Base-by-base conservation (phyloP, 2,329 filamentous ascomycete genomes). In the Falciphora oryzae region DNA sequence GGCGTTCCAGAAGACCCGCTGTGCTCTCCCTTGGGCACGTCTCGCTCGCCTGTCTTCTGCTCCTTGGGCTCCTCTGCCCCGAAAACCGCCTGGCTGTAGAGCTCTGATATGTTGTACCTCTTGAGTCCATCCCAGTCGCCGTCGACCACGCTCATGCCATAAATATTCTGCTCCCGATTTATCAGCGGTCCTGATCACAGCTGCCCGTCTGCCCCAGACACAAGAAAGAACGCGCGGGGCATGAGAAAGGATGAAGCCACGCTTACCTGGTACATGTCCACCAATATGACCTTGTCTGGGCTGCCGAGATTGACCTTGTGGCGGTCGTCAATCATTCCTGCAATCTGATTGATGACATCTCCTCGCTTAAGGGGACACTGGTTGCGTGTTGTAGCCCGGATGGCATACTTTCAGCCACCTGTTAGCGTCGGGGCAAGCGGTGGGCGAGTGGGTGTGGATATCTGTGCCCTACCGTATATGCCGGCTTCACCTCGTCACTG, bases 81-180 rank as follows among this genome's bases (percentile, higher is more conserved):
- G 22, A 16, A 25, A 16, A 8, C 32, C 22, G 25, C 50, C 60
- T 76, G 68, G 65, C 80, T 79, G 73, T 90, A 91, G 29, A 94
- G 83, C 74, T 92, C 90, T 65, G 89, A 86, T 56, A 96, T 76
- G 74, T 95, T 95, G 77, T 88, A 94, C 69, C 86, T 85, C 77
- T 91, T 93, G 66, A 93, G 80, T 60, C 80, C 79, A 62, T 92
- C 89, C 81, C 89, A 95, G 71, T 91, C 86, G 18, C 85, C 82
- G 66, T 87, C 86, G 4, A 95, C 89, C 44, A 95, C 90, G 68
- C 90, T 92, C 80, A 95, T 88, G 28, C 91, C 90, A 71, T 89
- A 89, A 57, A 91, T 83, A 64, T 86, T 88, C 90, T 93, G 69
- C 66, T 58, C 64, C 44, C 32, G 18, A 11, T 25, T 8, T 53